Evolutionary conservation across 371 early-diverging fungal species (phyloP).

Genomic region (Mortierella sp.): DNA sequence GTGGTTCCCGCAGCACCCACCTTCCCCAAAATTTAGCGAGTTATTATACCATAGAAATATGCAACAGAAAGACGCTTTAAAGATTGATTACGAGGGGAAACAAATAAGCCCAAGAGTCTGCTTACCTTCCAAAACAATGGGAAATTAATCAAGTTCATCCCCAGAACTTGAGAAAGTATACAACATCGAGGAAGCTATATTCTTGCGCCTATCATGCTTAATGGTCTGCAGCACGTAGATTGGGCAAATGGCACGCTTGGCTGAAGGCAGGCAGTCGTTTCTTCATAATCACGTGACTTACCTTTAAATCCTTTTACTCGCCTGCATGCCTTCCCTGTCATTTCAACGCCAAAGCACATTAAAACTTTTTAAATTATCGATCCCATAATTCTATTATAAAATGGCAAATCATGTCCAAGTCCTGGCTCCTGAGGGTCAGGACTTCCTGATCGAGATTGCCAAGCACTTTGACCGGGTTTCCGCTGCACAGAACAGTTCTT

Average conservation of each 20-base stretch:
- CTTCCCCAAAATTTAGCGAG: slow-evolving; percentile 36
- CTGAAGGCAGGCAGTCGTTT: too few species aligned
- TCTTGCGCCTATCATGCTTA: slow-evolving; percentile 99
- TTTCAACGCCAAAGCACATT: too few species aligned
- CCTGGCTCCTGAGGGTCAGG: slow-evolving; percentile 38
- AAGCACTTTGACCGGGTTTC: slow-evolving; percentile 25
- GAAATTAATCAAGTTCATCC: slow-evolving; percentile 98
- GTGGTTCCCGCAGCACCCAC: slow-evolving; percentile 13
- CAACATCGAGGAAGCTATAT: slow-evolving; percentile 85
- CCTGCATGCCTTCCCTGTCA: too few species aligned
- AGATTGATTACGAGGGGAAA: background rate
- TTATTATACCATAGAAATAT: background rate
- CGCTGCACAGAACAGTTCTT: slow-evolving; percentile 25
- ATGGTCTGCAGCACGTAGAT: slow-evolving; percentile 97
- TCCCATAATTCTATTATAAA: background rate
- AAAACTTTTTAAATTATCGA: background rate
- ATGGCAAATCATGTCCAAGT: slow-evolving; percentile 48
- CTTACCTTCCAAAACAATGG: slow-evolving; percentile 66
- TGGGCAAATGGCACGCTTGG: too few species aligned
- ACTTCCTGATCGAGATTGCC: slow-evolving; percentile 47
- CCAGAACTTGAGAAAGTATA: slow-evolving; percentile 98
- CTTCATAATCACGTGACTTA: too few species aligned
- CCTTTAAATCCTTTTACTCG: too few species aligned
- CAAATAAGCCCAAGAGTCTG: background rate
- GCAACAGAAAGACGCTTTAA: background rate